Conservation (phyloP, 2,329 filamentous ascomycete genomes). For the Drechslera avenae region DNA sequence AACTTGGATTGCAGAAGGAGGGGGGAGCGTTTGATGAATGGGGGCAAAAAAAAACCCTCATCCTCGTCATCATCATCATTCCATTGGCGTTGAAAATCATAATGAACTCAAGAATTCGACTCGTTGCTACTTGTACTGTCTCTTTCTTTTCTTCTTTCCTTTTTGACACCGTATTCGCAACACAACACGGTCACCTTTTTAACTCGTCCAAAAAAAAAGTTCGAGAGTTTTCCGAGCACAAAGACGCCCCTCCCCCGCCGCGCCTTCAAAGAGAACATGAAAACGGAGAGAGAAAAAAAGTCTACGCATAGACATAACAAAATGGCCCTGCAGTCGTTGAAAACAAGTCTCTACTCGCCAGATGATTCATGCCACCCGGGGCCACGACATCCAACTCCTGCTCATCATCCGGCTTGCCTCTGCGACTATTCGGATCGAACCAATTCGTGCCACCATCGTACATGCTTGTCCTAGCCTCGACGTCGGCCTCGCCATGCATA, state of each 20-base stretch:
- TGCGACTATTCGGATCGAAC: slow-evolving; percentile 49
- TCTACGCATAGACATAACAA: slow-evolving; percentile 41
- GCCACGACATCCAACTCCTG: slow-evolving; percentile 36
- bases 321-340: slow-evolving; percentile 40
- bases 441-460: slow-evolving; percentile 54
- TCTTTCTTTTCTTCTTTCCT: no score
- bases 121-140: no score
- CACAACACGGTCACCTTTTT: no score
- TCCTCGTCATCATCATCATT: neutral
- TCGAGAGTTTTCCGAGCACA: no score
- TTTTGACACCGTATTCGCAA: no score
- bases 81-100: neutral
- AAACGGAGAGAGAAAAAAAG: no score
- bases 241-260: no score
- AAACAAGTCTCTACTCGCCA: slow-evolving; percentile 34
- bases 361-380: slow-evolving; percentile 27
- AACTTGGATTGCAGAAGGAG: neutral
- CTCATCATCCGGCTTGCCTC: slow-evolving; percentile 43
- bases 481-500: slow-evolving; percentile 44
- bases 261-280: no score
- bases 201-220: no score
- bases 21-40: neutral
- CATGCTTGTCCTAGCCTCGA: slow-evolving; percentile 27
- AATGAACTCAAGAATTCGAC: no score
- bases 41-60: neutral